These are phyloP conservation scores for Talaromyces sp. DNA, from an alignment of 2,329 filamentous ascomycete species.

Conservation along the genomic window DNA sequence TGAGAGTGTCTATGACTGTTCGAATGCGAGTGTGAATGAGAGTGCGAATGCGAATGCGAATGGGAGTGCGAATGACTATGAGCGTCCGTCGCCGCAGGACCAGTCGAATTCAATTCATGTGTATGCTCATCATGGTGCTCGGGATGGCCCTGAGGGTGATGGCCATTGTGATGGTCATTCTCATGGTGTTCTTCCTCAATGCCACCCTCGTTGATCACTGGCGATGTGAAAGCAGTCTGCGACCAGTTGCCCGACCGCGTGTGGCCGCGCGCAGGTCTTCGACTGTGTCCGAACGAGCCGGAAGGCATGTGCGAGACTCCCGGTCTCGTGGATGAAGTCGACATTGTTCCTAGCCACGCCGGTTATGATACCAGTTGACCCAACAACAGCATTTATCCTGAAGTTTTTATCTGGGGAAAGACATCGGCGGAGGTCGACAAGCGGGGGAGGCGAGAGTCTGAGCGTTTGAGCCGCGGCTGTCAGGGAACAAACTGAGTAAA, in stretches of 20 bases:
- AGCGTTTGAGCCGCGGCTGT: not conserved
- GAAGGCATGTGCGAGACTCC: slow-evolving; percentile 23
- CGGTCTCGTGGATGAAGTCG: slow-evolving; percentile 25
- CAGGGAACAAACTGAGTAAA: not conserved
- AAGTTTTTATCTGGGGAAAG: not conserved
- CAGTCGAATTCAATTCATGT: not conserved
- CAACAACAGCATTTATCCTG: not conserved
- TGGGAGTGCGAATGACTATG: slow-evolving; percentile 24
- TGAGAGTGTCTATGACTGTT: not conserved
- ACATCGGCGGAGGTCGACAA: not conserved
- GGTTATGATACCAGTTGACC: not conserved
- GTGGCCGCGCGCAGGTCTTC: slow-evolving; percentile 27
- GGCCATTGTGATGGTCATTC: slow-evolving; percentile 22
- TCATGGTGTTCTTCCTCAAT: slow-evolving; percentile 20
- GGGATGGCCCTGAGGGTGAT: slow-evolving; percentile 13
- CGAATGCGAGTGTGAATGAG: not conserved
- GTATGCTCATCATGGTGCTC: slow-evolving; percentile 2
- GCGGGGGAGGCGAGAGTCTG: not conserved
- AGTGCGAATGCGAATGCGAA: slow-evolving; percentile 4
- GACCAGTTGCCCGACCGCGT: slow-evolving; percentile 27
- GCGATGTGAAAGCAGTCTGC: slow-evolving; percentile 20
- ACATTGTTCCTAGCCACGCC: slow-evolving; percentile 20
- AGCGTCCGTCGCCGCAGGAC: slow-evolving; percentile 11
- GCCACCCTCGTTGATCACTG: slow-evolving; percentile 18
- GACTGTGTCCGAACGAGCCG: slow-evolving; percentile 19